These are phyloP conservation scores for Pseudocercospora fuligena DNA, from an alignment of 2,329 filamentous ascomycete species.

Conservation along the genomic window DNA sequence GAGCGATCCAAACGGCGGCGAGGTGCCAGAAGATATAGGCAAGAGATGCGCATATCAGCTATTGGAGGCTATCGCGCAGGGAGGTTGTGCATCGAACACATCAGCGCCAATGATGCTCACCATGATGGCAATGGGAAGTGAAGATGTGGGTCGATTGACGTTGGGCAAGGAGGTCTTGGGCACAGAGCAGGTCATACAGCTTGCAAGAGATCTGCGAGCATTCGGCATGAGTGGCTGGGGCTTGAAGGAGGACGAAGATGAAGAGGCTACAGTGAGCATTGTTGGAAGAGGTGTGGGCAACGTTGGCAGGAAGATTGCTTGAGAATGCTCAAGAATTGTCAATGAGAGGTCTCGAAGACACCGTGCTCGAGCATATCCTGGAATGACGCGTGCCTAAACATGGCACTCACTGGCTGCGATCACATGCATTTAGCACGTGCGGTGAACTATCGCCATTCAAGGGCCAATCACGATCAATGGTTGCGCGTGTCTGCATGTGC, in stretches of 20 bases:
- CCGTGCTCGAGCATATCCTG: background rate
- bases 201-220: constrained; percentile 83
- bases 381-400: background rate
- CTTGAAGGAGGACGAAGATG: constrained; percentile 70
- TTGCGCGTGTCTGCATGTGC: background rate
- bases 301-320: constrained; percentile 84
- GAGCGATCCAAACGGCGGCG: constrained; percentile 75
- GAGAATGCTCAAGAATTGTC: constrained; percentile 18
- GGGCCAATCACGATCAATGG: background rate
- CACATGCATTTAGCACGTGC: background rate
- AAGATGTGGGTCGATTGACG: constrained; percentile 87
- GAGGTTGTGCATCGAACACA: constrained; percentile 77
- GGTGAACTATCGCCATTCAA: background rate
- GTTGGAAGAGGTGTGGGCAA: constrained; percentile 95
- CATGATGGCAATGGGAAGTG: constrained; percentile 97
- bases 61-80: constrained; percentile 78
- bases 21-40: constrained; percentile 88
- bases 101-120: constrained; percentile 77
- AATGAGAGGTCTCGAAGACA: too few relatives aligned
- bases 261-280: constrained; percentile 83
- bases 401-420: background rate
- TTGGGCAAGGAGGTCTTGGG: constrained; percentile 81
- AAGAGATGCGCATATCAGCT: constrained; percentile 87
- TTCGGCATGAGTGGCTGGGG: constrained; percentile 94
- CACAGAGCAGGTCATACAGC: constrained; percentile 75